phyloP scores from a whole-genome alignment of 306 rosid genomes.

The Benincasa hispida region DNA sequence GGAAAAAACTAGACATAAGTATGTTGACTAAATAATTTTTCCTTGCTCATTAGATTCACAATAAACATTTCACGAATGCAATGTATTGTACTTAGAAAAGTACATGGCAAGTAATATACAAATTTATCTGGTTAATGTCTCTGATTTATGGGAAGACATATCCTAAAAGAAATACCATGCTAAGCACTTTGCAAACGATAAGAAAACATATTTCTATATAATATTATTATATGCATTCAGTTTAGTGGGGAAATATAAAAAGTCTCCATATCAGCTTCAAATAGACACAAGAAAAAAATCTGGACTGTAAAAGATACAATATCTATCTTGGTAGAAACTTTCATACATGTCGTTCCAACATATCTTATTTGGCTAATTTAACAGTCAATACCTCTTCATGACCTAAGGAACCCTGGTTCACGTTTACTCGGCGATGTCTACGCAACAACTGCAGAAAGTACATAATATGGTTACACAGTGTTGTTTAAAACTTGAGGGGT shows the following conservation, averaged over 20 bases:
- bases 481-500: background rate
- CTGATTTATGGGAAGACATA: background rate
- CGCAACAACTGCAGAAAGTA: constrained; percentile 60
- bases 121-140: background rate
- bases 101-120: background rate
- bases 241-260: background rate
- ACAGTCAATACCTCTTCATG: constrained; percentile 65
- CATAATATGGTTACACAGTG: background rate
- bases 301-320: background rate
- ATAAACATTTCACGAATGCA: background rate
- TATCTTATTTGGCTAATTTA: background rate
- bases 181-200: background rate
- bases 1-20: background rate
- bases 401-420: constrained; percentile 54
- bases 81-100: background rate
- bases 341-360: background rate
- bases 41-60: background rate
- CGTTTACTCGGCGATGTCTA: constrained; percentile 68
- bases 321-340: background rate
- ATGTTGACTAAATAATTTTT: background rate
- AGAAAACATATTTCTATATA: background rate
- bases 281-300: background rate
- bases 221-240: background rate
- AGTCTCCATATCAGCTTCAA: background rate
- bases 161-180: background rate